Conservation (phyloP, 768 basidiomycete species). For the Cyathus striatus region DNA sequence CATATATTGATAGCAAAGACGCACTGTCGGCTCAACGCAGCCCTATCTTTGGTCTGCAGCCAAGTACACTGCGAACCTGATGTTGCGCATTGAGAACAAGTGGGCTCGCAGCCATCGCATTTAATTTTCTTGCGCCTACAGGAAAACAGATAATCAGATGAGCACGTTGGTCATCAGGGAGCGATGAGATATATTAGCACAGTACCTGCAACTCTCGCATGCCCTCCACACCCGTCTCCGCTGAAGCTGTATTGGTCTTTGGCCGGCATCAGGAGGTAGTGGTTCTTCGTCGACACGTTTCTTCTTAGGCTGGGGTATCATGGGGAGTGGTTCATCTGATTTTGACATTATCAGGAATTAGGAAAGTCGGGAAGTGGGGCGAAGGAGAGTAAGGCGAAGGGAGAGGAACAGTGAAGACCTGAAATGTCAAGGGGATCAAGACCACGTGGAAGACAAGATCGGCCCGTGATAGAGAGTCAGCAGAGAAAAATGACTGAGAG, state of each 20-base stretch:
- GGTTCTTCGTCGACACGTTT: conserved; percentile 65
- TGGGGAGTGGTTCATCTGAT: conserved; percentile 41
- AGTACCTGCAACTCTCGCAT: conserved; percentile 84
- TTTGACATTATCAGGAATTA: conserved; percentile 35
- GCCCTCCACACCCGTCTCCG: conserved; percentile 82
- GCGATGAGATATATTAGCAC: conserved; percentile 13
- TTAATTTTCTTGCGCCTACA: conserved; percentile 88
- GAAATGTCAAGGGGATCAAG: conserved; percentile 2
- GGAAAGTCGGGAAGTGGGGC: conserved; percentile 12
- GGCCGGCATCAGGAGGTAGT: conserved; percentile 47
- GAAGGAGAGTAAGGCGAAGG: conserved; percentile 16
- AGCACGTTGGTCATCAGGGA: conserved; percentile 2
- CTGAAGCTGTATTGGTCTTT: conserved; percentile 75
- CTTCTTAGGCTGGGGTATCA: conserved; percentile 67
- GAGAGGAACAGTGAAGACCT: no score
- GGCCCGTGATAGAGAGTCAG: no score
- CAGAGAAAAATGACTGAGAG: no score
- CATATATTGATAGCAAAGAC: no score
- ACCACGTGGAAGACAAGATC: conserved; percentile 20
- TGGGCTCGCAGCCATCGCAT: conserved; percentile 85
- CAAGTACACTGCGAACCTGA: conserved; percentile 80
- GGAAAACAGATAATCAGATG: conserved; percentile 9
- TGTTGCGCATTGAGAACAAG: conserved; percentile 74
- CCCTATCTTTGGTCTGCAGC: conserved; percentile 89
- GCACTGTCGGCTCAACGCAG: conserved; percentile 85